These are phyloP conservation scores for Trichoderma lentiforme DNA, from an alignment of 2,329 filamentous ascomycete species.

Conservation along the genomic window DNA sequence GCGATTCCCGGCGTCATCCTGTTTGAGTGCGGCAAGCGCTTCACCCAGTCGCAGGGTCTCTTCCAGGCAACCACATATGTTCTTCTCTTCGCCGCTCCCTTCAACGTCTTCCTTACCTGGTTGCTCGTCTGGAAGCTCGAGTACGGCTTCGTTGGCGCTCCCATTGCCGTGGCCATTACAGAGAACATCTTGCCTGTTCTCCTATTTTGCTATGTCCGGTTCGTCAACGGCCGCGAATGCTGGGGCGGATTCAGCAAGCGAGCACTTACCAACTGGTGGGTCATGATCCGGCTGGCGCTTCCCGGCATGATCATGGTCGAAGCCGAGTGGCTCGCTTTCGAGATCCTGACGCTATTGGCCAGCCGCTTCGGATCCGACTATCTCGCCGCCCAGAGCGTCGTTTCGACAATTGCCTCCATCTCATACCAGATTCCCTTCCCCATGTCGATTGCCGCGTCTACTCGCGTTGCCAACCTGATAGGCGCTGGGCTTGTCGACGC, in stretches of 20 bases:
- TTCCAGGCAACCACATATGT: constrained; percentile 78
- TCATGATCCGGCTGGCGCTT: constrained; percentile 81
- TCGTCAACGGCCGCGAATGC: constrained; percentile 71
- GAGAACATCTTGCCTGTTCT: constrained; percentile 73
- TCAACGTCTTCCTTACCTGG: constrained; percentile 77
- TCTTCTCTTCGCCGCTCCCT: constrained; percentile 68
- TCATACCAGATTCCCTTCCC: constrained; percentile 93
- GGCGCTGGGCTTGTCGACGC: constrained; percentile 79
- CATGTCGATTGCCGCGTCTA: constrained; percentile 82
- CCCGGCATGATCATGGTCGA: constrained; percentile 92
- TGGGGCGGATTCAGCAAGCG: constrained; percentile 76
- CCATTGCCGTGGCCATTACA: constrained; percentile 74
- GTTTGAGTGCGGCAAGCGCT: constrained; percentile 77
- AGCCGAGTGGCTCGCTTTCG: constrained; percentile 90
- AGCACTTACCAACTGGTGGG: constrained; percentile 71
- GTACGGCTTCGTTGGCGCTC: constrained; percentile 75
- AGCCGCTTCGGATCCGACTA: constrained; percentile 75
- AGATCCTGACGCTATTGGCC: constrained; percentile 79
- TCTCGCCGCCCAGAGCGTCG: constrained; percentile 83
- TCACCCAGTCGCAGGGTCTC: constrained; percentile 77
- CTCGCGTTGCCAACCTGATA: constrained; percentile 86
- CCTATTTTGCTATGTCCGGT: constrained; percentile 74
- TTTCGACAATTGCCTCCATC: constrained; percentile 73
- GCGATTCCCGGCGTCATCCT: constrained; percentile 73
- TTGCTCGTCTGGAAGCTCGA: constrained; percentile 69